phyloP scores from a whole-genome alignment of 768 basidiomycete genomes.

The Lentinula edodes region DNA sequence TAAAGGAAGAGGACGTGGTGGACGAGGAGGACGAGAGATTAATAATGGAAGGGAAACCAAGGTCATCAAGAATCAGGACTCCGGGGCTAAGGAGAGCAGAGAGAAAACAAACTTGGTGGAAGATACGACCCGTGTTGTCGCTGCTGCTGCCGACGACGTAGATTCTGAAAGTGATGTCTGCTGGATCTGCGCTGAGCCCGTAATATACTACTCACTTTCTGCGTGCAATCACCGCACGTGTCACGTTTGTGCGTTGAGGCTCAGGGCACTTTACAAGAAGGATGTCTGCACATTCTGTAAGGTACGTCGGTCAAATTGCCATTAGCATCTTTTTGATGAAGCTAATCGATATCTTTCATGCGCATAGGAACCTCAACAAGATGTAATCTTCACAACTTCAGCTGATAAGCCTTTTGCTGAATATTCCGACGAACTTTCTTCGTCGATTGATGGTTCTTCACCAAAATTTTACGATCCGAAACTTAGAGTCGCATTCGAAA shows the following conservation, averaged over 20 bases:
- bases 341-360: background rate
- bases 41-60: background rate
- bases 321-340: background rate
- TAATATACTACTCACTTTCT: slow-evolving; percentile 85
- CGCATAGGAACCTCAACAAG: slow-evolving; percentile 61
- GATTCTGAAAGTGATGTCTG: slow-evolving; percentile 40
- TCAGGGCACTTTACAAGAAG: slow-evolving; percentile 92
- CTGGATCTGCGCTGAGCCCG: slow-evolving; percentile 93
- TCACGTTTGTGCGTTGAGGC: slow-evolving; percentile 85
- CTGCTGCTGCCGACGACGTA: background rate
- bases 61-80: too few species aligned
- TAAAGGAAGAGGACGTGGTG: background rate
- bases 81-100: background rate
- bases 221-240: slow-evolving; percentile 94
- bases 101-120: background rate
- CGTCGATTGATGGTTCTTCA: slow-evolving; percentile 10
- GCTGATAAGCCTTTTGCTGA: slow-evolving; percentile 55
- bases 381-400: slow-evolving; percentile 71
- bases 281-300: slow-evolving; percentile 95
- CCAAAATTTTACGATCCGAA: slow-evolving; percentile 56
- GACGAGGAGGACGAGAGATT: background rate
- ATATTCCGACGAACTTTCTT: slow-evolving; percentile 48
- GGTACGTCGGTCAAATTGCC: slow-evolving; percentile 33
- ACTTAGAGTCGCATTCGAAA: slow-evolving; percentile 82
- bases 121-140: background rate